These are phyloP conservation scores for Fomitopsis palustris DNA, from an alignment of 1,284 basidiomycete genomes.

Conservation along the genomic window DNA sequence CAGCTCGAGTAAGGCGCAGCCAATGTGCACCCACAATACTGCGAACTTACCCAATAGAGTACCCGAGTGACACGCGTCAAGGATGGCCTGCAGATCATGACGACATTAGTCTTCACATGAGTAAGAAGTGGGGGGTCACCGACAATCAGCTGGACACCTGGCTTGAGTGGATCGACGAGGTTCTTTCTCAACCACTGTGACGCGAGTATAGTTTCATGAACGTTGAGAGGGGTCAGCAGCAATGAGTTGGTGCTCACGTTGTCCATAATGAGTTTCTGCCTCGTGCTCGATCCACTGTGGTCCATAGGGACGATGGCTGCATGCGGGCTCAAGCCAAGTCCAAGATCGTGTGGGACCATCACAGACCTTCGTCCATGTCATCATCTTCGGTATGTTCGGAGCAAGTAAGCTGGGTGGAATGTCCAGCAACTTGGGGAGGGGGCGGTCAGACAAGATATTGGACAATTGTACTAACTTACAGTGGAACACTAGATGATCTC, in stretches of 20 bases:
- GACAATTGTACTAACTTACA: constrained; percentile 5
- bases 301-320: constrained; percentile 18
- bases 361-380: constrained; percentile 33
- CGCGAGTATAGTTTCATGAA: neutral
- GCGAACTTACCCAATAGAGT: constrained; percentile 35
- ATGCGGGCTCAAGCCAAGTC: neutral
- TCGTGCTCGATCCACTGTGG: constrained; percentile 15
- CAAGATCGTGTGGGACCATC: neutral
- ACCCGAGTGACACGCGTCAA: constrained; percentile 47
- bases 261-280: constrained; percentile 25
- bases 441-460: neutral
- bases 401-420: constrained; percentile 15
- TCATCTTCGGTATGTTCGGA: constrained; percentile 14
- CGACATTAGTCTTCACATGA: neutral
- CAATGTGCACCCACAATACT: neutral
- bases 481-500: constrained; percentile 15
- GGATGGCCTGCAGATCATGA: constrained; percentile 29
- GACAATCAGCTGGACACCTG: constrained; percentile 34
- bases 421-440: constrained; percentile 11
- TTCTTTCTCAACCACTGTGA: constrained; percentile 34
- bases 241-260: constrained; percentile 26
- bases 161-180: constrained; percentile 38
- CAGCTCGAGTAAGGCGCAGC: neutral
- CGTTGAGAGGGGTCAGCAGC: too few relatives aligned
- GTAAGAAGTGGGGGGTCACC: neutral